Base-by-base conservation (phyloP, 2,329 filamentous ascomycete genomes). In the Paraphoma sp. region DNA sequence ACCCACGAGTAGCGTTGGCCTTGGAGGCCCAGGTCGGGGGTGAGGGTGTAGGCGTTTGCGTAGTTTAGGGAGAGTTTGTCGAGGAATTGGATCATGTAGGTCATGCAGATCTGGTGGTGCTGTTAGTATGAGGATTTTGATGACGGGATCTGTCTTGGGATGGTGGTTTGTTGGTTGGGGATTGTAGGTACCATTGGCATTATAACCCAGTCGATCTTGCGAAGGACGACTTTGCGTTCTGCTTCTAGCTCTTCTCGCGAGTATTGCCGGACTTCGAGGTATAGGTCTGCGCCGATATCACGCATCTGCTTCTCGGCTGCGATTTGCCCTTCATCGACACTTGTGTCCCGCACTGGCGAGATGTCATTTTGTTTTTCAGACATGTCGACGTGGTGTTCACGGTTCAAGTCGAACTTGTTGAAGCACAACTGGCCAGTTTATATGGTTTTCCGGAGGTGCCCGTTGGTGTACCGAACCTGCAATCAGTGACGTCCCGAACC, bases 81-180 rank as follows among this genome's bases (percentile, higher is more conserved):
- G 28, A 82, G 73, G 57, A 81, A 82, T 62, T 82, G 81, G 33
- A 82, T 80, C 16, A 73, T 79, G 63, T 82, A 82, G 7, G 78
- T 80, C 36, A 74, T 71, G 52, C 70, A 75, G 12, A 77, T 76
- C 74, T 77, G 30, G 16, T 14, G 8, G 1, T 3, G 11, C 16
- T 5, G 40, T 42, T 42, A n/a, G 40, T n/a, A 42, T 16, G n/a
- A n/a, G 33, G 33, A 16, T 36, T 36, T 36, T 14, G 33, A 10
- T 36, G 10, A 6, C 10, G 33, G 14, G 33, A n/a, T n/a, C n/a
- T 36, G 3, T 10, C 2, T 36, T 36, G 14, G 33, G 33, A 36
- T 14, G 33, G 33, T 36, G 14, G 9, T 36, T 36, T 14, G 3
- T 36, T 36, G 3, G 33, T 36, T 36, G 3, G 33, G 3, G 33